Conservation (phyloP, 2,329 filamentous ascomycete species). For the Colletotrichum tofieldiae region DNA sequence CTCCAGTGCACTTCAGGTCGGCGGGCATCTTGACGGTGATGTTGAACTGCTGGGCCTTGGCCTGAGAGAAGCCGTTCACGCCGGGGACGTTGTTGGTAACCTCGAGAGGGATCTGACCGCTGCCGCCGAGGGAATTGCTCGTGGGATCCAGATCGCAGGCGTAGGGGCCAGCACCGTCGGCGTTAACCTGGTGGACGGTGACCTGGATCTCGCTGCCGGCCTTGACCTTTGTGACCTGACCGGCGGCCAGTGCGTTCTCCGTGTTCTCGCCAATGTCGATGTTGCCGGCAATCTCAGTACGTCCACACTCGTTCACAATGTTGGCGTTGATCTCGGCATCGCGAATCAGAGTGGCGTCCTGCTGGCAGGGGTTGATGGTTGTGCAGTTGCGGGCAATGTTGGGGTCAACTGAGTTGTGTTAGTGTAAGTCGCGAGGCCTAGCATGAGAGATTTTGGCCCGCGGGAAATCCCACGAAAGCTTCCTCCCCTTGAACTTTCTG, state of each 20-base stretch:
- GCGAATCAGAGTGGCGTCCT: constrained; percentile 75
- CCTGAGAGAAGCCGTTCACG: constrained; percentile 70
- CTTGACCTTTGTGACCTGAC: constrained; percentile 65
- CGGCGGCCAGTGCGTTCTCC: constrained; percentile 64
- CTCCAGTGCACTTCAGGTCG: constrained; percentile 65
- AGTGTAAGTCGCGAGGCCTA: constrained; percentile 10
- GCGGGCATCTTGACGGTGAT: constrained; percentile 69
- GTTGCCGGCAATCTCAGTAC: constrained; percentile 72
- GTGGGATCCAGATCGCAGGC: constrained; percentile 67
- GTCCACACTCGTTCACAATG: constrained; percentile 73
- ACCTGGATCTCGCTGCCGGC: constrained; percentile 61
- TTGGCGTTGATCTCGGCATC: constrained; percentile 68
- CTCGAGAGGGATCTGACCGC: constrained; percentile 61
- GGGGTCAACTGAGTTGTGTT: constrained; percentile 61
- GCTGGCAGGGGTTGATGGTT: constrained; percentile 75
- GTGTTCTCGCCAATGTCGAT: constrained; percentile 74
- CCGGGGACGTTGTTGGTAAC: constrained; percentile 74
- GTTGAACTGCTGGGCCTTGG: constrained; percentile 69
- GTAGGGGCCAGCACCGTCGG: constrained; percentile 70
- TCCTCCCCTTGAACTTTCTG: not conserved
- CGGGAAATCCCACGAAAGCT: not conserved
- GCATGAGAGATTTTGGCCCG: constrained; percentile 29
- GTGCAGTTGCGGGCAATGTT: constrained; percentile 75
- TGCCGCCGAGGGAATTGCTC: constrained; percentile 60
- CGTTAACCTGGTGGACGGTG: constrained; percentile 69